phyloP scores from a whole-genome alignment of 2,329 filamentous ascomycete genomes.

The Aspergillus alliaceus region DNA sequence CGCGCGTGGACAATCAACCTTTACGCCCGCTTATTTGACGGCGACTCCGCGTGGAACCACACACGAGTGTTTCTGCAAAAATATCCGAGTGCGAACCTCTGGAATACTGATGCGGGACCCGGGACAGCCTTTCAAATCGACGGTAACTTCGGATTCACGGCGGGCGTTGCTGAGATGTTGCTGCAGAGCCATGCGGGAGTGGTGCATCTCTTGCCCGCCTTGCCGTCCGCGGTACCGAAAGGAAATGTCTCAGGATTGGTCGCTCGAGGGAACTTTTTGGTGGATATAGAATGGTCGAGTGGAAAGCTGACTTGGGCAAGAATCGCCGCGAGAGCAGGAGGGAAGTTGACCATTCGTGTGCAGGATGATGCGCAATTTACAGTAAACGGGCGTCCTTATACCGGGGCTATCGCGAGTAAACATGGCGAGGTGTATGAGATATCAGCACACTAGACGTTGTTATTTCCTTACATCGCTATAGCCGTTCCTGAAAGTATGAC shows the following conservation, averaged over 20 bases:
- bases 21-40: slow-evolving; percentile 45
- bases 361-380: slow-evolving; percentile 1
- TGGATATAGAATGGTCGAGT: slow-evolving; percentile 37
- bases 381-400: slow-evolving; percentile 3
- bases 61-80: slow-evolving; percentile 30
- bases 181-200: slow-evolving; percentile 35
- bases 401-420: not conserved
- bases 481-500: too few relatives aligned
- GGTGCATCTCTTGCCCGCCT: slow-evolving; percentile 38
- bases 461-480: too few relatives aligned
- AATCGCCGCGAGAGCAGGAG: not conserved
- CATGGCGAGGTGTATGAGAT: not conserved
- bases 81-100: slow-evolving; percentile 10
- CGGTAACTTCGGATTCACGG: slow-evolving; percentile 49
- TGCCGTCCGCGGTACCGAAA: slow-evolving; percentile 28
- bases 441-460: too few relatives aligned
- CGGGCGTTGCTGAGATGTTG: slow-evolving; percentile 47
- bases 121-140: slow-evolving; percentile 48
- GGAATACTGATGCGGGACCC: slow-evolving; percentile 12
- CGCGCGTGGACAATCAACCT: slow-evolving; percentile 50
- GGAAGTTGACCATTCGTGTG: slow-evolving; percentile 1
- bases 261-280: slow-evolving; percentile 34
- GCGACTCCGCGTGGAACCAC: slow-evolving; percentile 33
- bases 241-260: slow-evolving; percentile 34
- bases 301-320: slow-evolving; percentile 11